Base-by-base conservation (phyloP, 2,329 filamentous ascomycete genomes). In the Colletotrichum orchidophilum region DNA sequence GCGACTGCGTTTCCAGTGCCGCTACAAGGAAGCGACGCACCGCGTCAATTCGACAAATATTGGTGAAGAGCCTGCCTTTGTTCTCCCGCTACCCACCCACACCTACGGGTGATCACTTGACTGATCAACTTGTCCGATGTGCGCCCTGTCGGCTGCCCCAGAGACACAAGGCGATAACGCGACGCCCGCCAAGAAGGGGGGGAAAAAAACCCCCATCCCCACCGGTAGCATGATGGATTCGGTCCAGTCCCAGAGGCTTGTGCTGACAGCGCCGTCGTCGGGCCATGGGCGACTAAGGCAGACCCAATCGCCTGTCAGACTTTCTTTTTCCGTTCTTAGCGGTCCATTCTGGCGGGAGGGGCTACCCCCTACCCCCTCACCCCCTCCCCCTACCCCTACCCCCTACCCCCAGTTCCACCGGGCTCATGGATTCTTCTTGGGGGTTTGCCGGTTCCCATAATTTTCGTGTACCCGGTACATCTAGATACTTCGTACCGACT, bases 311-410 rank as follows among this genome's bases (percentile, higher is more conserved):
- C 66, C 62, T 63, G 66, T 67, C 65, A 64, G 59, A 62, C 59
- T 72, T 73, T 62, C 70, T 73, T 73, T 71, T 73, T 73, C 66
- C 70, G 70, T 72, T 33, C 61, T 64, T 73, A 73, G 72, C 72
- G 72, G 70, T 66, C 72, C 72, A 55, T 70, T 39, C 70, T 66
- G 70, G 70, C 72, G 72, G 72, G 70, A 72, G 70, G 70, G 70
- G 66, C 66, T 60, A 60, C 50, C 66, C 63, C 66, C n/a, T n/a
- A n/a, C n/a, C n/a, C n/a, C n/a, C n/a, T n/a, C n/a, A n/a, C n/a
- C n/a, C n/a, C n/a, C n/a, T n/a, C n/a, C n/a, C n/a, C n/a, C n/a
- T n/a, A n/a, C n/a, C n/a, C n/a, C n/a, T n/a, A n/a, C n/a, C n/a
- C n/a, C n/a, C n/a, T n/a, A n/a, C n/a, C n/a, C 67, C 57, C 57